phyloP scores from a whole-genome alignment of 148 eudicot genomes.

The Chenopodium quinoa region DNA sequence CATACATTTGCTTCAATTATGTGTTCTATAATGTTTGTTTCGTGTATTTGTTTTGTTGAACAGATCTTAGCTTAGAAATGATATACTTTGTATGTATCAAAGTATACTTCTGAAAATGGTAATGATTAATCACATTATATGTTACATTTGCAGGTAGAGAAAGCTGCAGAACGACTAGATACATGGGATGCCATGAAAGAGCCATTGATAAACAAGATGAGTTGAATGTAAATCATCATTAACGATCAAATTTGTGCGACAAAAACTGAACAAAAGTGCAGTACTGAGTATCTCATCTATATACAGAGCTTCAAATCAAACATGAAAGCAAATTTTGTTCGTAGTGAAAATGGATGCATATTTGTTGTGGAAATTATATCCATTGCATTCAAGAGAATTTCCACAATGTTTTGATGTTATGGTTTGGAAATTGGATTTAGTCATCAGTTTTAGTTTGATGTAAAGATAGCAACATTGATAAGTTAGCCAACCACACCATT shows the following conservation, averaged over 20 bases:
- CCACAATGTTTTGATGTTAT: neutral
- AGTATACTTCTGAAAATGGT: neutral
- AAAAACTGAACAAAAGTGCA: neutral
- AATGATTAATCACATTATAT: neutral
- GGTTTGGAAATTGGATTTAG: neutral
- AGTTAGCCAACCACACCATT: neutral
- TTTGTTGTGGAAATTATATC: neutral
- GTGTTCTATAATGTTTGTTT: too few species aligned
- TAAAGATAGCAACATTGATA: neutral
- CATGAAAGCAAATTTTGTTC: neutral
- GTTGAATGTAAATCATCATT: neutral
- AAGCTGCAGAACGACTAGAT: constrained; percentile 33
- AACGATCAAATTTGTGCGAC: neutral
- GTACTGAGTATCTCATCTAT: neutral
- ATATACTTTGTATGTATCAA: neutral
- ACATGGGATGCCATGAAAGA: constrained; percentile 33
- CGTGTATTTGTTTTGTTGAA: neutral
- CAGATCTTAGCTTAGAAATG: neutral
- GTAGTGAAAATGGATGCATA: neutral
- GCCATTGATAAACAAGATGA: constrained; percentile 28
- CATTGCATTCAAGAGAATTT: neutral
- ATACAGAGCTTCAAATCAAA: neutral
- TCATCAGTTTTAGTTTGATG: constrained; percentile 6
- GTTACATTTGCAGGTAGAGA: constrained; percentile 33
- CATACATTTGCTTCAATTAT: neutral